Base-by-base conservation (phyloP, 1,139 yeast genomes). In the Debaryomycetaceae sp. region DNA sequence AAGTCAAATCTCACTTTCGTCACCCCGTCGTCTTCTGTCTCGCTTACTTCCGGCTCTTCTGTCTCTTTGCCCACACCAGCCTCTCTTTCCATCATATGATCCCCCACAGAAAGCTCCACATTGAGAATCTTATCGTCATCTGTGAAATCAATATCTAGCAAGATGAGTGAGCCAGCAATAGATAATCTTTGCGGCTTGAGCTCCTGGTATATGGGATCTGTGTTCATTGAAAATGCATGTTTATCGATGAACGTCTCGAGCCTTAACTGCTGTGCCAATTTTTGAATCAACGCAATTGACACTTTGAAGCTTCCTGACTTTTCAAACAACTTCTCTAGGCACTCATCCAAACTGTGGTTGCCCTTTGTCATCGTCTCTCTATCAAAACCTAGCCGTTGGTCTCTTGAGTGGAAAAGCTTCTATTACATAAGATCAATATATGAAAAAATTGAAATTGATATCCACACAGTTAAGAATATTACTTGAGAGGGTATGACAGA, bases 221-320 rank as follows among this genome's bases (percentile, higher is more conserved):
- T 53, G 38, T 55, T 60, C 24, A 52, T 58, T 6, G 71, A 54
- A 49, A 63, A 65, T 3, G 68, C 70, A 47, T 68, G 65, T 17
- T 63, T 63, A 50, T 74, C 79, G 42, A 72, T 61, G 47, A 71
- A 74, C 2, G 78, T 74, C 47, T 74, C 78, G 6, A 74, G 56
- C 45, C 63, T 66, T 49, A 73, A 61, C 45, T 66, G 72, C 46
- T 69, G 75, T 3, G 78, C 75, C 41, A 74, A 59, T 42, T 65
- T 64, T 49, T 69, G 76, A 29, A 72, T 61, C 42, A 71, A 51
- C 39, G 71, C 76, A 20, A 73, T 61, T n/a, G 75, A 66, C 1
- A 68, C 54, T 14, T 55, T 58, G 54, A 68, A 72, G 38, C 58
- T 56, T 24, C 53, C 50, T 1, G 75, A 58, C 45, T 67, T 60